These are phyloP conservation scores for Torulaspora franciscae DNA, from an alignment of 805 yeast species.

Conservation along the genomic window DNA sequence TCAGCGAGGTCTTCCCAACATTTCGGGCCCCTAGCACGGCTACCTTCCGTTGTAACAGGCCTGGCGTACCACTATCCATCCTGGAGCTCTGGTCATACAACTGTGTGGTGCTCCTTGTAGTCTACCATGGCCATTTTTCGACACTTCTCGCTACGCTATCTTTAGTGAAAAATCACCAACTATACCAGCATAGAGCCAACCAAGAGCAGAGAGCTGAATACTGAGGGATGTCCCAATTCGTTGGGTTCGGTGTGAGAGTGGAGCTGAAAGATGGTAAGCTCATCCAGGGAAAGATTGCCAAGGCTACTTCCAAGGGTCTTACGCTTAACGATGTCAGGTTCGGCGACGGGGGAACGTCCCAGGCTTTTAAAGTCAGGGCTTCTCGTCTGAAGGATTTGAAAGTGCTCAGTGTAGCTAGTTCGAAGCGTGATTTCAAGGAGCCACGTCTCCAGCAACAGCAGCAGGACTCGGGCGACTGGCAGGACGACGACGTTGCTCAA, in stretches of 20 bases:
- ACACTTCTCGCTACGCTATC: background rate
- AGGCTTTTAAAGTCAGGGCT: slow-evolving; percentile 34
- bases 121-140: background rate
- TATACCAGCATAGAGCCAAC: too few species aligned
- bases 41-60: slow-evolving; percentile 46
- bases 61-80: background rate
- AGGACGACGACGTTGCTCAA: slow-evolving; percentile 44
- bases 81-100: background rate
- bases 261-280: slow-evolving; percentile 40
- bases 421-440: slow-evolving; percentile 12
- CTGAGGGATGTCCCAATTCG: slow-evolving; percentile 37
- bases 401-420: slow-evolving; percentile 27
- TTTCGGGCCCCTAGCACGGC: slow-evolving; percentile 86
- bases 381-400: slow-evolving; percentile 35
- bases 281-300: slow-evolving; percentile 41
- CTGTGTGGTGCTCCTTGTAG: background rate
- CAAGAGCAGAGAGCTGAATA: too few species aligned
- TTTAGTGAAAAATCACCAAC: background rate
- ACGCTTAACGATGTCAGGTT: slow-evolving; percentile 38
- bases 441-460: slow-evolving; percentile 5
- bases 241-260: slow-evolving; percentile 45
- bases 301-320: slow-evolving; percentile 39
- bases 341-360: slow-evolving; percentile 32
- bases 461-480: slow-evolving; percentile 43
- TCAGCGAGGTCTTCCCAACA: slow-evolving; percentile 82